Percentiles rank a stretch among this genome's conserved stretches.
Evolutionary conservation across 306 rosid species (phyloP).

Genomic region (Corylus avellana): DNA sequence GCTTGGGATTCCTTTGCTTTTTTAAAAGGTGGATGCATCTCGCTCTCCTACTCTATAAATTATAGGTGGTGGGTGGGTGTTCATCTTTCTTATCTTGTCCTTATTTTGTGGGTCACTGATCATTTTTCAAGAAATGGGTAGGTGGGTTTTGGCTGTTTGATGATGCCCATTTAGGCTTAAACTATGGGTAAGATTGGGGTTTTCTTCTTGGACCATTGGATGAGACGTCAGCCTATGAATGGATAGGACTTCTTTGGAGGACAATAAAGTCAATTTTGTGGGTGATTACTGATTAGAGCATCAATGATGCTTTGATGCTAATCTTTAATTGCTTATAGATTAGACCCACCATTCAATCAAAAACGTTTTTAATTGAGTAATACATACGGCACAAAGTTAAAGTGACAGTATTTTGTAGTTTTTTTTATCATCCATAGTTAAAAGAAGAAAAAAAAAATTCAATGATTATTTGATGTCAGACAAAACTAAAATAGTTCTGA

Average conservation of each 20-base stretch:
- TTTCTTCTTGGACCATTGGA: not conserved
- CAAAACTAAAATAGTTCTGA: no score
- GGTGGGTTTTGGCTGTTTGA: slow-evolving; percentile 30
- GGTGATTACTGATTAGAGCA: not conserved
- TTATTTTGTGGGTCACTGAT: slow-evolving; percentile 15
- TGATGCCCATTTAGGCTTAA: slow-evolving; percentile 16
- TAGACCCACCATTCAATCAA: not conserved
- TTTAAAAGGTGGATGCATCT: slow-evolving; percentile 16
- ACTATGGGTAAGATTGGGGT: slow-evolving; percentile 6
- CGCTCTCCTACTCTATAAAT: not conserved
- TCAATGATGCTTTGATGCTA: not conserved
- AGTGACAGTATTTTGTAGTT: no score
- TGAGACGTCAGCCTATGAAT: not conserved
- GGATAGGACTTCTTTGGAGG: not conserved
- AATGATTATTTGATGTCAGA: no score
- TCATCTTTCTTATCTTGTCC: slow-evolving; percentile 39
- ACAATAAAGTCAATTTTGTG: not conserved
- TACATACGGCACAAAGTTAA: no score
- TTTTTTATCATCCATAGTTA: no score
- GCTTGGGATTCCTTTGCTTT: slow-evolving; percentile 32
- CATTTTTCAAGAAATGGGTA: slow-evolving; percentile 22
- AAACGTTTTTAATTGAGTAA: not conserved
- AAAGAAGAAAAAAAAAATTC: no score
- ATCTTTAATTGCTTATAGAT: not conserved
- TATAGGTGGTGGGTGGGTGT: slow-evolving; percentile 6